These are phyloP conservation scores for Cardamine occulta DNA, from an alignment of 345 rosid species.

Conservation along the genomic window DNA sequence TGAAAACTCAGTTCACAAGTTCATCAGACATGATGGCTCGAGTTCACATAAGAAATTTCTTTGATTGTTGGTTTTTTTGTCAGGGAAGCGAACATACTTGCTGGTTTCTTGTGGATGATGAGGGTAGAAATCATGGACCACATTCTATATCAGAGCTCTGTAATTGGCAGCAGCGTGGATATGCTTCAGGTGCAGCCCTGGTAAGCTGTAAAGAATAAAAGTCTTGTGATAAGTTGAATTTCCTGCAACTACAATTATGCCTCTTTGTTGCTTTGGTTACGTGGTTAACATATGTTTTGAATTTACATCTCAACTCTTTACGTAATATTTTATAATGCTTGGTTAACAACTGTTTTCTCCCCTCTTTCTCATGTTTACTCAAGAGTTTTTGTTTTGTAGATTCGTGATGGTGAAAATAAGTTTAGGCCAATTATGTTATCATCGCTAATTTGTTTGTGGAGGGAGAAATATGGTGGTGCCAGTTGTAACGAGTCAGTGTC, in stretches of 20 bases:
- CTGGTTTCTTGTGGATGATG: constrained; percentile 80
- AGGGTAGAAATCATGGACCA: constrained; percentile 79
- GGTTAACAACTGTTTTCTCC: constrained; percentile 14
- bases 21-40: constrained; percentile 28
- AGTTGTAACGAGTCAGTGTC: constrained; percentile 43
- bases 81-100: constrained; percentile 70
- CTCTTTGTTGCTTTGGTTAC: constrained; percentile 6
- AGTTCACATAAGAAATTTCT: constrained; percentile 12
- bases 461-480: constrained; percentile 43
- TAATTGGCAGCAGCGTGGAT: constrained; percentile 69
- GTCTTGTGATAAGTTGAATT: constrained; percentile 6
- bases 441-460: constrained; percentile 61
- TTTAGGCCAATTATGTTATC: constrained; percentile 56
- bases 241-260: not conserved
- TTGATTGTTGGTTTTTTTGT: constrained; percentile 22
- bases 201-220: constrained; percentile 48
- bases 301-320: not conserved
- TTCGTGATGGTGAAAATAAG: constrained; percentile 66
- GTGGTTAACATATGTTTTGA: constrained; percentile 10
- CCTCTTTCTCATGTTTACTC: constrained; percentile 4
- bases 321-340: not conserved
- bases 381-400: constrained; percentile 52
- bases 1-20: constrained; percentile 27
- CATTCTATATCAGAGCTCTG: constrained; percentile 67
- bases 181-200: constrained; percentile 61